phyloP scores from a whole-genome alignment of 148 eudicot genomes.

The Silene uniflora region DNA sequence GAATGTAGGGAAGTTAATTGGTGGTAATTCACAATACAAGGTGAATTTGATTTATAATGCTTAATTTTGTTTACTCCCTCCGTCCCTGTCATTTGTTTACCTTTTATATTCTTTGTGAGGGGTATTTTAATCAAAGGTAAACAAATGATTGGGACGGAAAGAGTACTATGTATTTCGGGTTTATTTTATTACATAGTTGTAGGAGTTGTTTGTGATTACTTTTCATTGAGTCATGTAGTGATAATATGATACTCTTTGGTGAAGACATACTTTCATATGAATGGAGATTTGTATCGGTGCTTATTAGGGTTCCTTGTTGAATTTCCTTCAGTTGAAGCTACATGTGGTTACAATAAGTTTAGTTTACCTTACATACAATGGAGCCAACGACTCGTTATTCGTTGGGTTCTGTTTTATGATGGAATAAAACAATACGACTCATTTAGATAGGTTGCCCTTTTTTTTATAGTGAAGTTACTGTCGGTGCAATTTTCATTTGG shows the following conservation, averaged over 20 bases:
- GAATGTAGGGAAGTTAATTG: slow-evolving; percentile 14
- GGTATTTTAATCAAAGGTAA: no score
- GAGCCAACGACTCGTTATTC: not conserved
- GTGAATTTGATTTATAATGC: slow-evolving; percentile 7
- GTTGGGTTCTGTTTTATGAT: not conserved
- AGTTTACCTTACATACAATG: not conserved
- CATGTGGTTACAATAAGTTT: not conserved
- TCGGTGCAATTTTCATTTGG: no score
- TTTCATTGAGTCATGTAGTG: not conserved
- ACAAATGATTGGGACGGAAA: no score
- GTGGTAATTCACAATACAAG: slow-evolving; percentile 19
- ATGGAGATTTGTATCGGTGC: not conserved
- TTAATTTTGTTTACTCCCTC: not conserved
- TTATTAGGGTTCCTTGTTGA: not conserved
- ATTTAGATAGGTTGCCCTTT: not conserved
- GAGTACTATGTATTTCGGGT: no score
- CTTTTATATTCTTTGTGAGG: no score
- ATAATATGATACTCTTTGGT: no score
- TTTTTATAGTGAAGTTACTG: no score
- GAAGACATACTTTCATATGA: no score
- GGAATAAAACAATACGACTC: not conserved
- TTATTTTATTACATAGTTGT: no score
- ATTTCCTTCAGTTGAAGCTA: not conserved
- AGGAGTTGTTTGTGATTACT: no score
- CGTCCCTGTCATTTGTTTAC: no score